phyloP scores from a whole-genome alignment of 805 yeast species.

The Candida ovalis region DNA sequence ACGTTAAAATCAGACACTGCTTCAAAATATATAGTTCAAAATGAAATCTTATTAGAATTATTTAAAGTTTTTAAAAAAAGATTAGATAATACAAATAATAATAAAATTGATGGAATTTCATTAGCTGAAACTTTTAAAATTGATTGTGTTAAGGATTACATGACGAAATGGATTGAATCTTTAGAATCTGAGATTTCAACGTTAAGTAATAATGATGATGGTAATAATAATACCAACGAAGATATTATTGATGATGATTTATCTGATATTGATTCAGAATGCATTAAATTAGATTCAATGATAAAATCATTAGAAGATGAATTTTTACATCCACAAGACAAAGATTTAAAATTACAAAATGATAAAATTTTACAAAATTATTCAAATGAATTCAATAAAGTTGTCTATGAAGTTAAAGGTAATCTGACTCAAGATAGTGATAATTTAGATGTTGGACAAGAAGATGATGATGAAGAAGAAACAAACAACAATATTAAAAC shows the following conservation, averaged over 20 bases:
- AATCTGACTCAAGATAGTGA: conserved; percentile 10
- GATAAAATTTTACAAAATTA: conserved; percentile 19
- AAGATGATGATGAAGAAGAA: conserved; percentile 12
- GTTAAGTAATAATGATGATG: background rate
- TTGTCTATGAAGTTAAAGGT: conserved; percentile 26
- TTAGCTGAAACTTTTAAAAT: conserved; percentile 19
- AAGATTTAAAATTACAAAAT: conserved; percentile 12
- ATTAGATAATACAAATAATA: no score
- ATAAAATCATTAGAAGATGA: conserved; percentile 20
- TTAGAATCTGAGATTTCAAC: conserved; percentile 11
- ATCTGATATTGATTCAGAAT: conserved; percentile 7
- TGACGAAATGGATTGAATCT: conserved; percentile 13
- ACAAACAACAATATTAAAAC: background rate
- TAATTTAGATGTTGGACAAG: conserved; percentile 17
- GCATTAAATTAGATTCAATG: conserved; percentile 8
- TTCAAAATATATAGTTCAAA: conserved; percentile 30
- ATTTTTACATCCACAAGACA: conserved; percentile 20
- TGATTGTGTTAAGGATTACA: conserved; percentile 15
- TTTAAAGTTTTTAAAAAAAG: conserved; percentile 12
- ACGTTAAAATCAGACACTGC: conserved; percentile 34
- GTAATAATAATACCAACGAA: background rate
- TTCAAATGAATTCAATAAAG: conserved; percentile 12
- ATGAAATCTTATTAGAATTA: conserved; percentile 27
- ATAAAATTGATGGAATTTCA: conserved; percentile 13
- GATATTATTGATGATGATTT: background rate